Evolutionary conservation across 805 yeast species (phyloP), one percentile per base, ranked within the genome.

Genomic region (Suhomyces sp.): DNA sequence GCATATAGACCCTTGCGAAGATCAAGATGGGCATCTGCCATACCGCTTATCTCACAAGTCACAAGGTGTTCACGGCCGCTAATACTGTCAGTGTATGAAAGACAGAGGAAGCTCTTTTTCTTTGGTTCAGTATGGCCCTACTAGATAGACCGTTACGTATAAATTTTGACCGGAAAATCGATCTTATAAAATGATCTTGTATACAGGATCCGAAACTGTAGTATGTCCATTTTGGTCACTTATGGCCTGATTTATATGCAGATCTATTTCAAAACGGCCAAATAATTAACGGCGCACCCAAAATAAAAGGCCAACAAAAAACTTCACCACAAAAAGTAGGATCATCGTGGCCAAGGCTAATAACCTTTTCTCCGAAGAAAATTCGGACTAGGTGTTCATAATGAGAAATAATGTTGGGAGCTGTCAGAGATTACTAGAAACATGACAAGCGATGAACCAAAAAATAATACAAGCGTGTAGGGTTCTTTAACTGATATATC

Each of bases 261-360:
- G 36, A 33, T 33, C 17, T 17, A 33, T 33, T 6, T n/a, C 15
- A 33, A 7, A 31, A 13, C 15, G 36, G 42, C 42, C 23, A 38
- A n/a, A 19, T 38, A 12, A 6, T 38, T 38, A 6, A 10, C n/a
- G 42, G 42, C 22, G 42, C 42, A 19, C 42, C 42, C 42, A 38
- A 38, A 38, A n/a, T 38, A 38, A 38, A 38, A 38, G 42, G 42
- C 42, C 42, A 38, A 38, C 42, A 38, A 38, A 38, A 38, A 38
- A 17, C 42, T n/a, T 15, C 23, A 19, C 42, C 42, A 38, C 42
- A 38, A 38, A 38, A 38, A 19, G 24, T 38, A 38, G 17, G 42
- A 33, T 8, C 17, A 33, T 33, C 42, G 24, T 38, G 24, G 24
- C 42, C 42, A 38, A 19, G 42, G 42, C 42, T 19, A 12, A 9